Percentiles rank a stretch among this genome's conserved stretches.
Conservation (phyloP, 1,139 yeast genomes). For the Saccharomyces hybrid region DNA sequence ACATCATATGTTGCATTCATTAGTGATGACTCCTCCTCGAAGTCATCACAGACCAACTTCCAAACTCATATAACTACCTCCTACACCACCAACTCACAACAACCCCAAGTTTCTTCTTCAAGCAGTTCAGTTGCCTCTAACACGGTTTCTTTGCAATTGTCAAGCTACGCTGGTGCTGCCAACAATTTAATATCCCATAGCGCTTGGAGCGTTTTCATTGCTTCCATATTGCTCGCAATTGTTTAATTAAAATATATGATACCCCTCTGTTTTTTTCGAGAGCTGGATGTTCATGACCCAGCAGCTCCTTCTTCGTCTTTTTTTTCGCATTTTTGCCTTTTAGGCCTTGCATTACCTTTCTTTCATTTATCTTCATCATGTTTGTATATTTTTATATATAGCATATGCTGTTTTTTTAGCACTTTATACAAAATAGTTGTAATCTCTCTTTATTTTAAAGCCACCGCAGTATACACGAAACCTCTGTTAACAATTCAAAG, state of each 20-base stretch:
- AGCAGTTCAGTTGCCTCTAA: not conserved
- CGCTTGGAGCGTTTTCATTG: not conserved
- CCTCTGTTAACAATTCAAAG: not conserved
- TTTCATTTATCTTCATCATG: not conserved
- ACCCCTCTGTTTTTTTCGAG: not conserved
- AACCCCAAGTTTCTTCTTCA: not conserved
- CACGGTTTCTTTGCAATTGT: not conserved
- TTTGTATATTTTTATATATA: not conserved
- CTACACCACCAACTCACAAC: not conserved
- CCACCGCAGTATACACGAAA: not conserved
- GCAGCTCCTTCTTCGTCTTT: not conserved
- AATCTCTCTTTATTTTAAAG: not conserved
- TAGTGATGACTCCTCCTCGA: not conserved
- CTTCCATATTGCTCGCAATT: not conserved
- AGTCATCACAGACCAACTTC: not conserved
- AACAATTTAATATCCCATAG: not conserved
- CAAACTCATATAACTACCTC: not conserved
- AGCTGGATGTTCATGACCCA: not conserved
- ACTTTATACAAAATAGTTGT: not conserved
- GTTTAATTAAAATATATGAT: not conserved
- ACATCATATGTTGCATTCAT: not conserved
- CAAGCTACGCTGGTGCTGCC: not conserved
- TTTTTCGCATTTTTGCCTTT: not conserved
- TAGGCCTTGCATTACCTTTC: not conserved
- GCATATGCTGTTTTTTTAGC: not conserved